Evolutionary conservation across 768 basidiomycete species (phyloP).

Genomic region (Leccinellum luteum): DNA sequence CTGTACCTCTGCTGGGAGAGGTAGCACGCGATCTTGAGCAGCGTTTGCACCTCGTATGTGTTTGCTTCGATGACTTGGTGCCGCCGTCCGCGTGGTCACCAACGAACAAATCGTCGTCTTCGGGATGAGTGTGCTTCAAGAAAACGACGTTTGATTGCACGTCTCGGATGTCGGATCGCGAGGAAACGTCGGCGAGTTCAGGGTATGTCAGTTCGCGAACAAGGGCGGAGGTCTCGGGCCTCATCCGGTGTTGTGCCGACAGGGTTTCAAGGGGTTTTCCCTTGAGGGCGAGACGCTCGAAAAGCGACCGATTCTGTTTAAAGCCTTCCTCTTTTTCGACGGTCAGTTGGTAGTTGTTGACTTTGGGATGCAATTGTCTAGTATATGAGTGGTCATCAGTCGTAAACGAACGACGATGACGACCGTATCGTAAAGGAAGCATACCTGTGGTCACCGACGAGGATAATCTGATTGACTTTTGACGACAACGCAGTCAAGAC

Average conservation of each 20-base stretch:
- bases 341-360: conserved; percentile 61
- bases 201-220: conserved; percentile 65
- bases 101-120: conserved; percentile 43
- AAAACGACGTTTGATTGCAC: conserved; percentile 58
- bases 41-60: conserved; percentile 56
- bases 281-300: conserved; percentile 57
- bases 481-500: conserved; percentile 53
- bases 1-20: conserved; percentile 67
- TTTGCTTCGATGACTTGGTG: conserved; percentile 56
- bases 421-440: not conserved
- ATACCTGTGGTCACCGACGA: conserved; percentile 73
- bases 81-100: conserved; percentile 45
- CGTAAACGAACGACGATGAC: not conserved
- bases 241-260: conserved; percentile 64
- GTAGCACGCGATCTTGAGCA: conserved; percentile 63
- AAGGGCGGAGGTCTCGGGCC: conserved; percentile 65
- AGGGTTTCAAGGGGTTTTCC: conserved; percentile 61
- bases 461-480: conserved; percentile 49
- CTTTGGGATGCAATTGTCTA: conserved; percentile 71
- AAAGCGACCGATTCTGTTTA: conserved; percentile 58
- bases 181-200: conserved; percentile 54
- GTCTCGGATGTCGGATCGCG: conserved; percentile 51
- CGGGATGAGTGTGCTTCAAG: conserved; percentile 54
- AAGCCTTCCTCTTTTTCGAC: conserved; percentile 70
- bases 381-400: not conserved